Base-by-base conservation (phyloP, 345 rosid species). In the Melaleuca quinquenervia region DNA sequence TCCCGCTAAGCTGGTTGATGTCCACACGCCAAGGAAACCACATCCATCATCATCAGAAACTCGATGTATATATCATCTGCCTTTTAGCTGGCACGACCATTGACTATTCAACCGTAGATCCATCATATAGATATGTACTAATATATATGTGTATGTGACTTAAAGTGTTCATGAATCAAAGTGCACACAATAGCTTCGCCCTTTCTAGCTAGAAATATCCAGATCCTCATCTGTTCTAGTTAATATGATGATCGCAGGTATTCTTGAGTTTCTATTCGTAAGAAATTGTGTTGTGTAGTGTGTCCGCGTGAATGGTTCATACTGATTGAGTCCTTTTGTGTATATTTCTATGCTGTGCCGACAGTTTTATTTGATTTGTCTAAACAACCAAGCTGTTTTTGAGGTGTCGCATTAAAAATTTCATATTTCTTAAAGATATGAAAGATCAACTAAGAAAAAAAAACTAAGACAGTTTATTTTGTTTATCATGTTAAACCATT, bases 11-110 rank as follows among this genome's bases (percentile, higher is more conserved):
- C 58, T 83, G 86, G 89, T 85, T 90, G 91, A 90, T 88, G 86
- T 90, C 95, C 87, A 89, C 94, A 95, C 96, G 96, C 93, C 88
- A 94, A 92, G 93, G 90, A 89, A 93, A 89, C 94, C 89, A 52
- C 87, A 27, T 76, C 86, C 86, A 89, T 24, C n/a, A 60, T 87
- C 84, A 88, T 44, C 53, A 48, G 50, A 87, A 87, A 84, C 45
- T n/a, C 50, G 48, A 84, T 82, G 48, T 76, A 50, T 54, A 18
- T 87, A n/a, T 82, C 32, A 82, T 50, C 41, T 50, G 50, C 52
- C 84, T 50, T 51, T 82, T 82, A 88, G 94, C 90, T 91, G 94
- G 88, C 91, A 75, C 62, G 49, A 87, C 85, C 88, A 89, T 90
- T 91, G 91, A 91, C 93, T 82, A 84, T 85, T 88, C 92, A 89